Evolutionary conservation across 2,329 filamentous ascomycete species (phyloP).

Genomic region (Madurella mycetomatis): DNA sequence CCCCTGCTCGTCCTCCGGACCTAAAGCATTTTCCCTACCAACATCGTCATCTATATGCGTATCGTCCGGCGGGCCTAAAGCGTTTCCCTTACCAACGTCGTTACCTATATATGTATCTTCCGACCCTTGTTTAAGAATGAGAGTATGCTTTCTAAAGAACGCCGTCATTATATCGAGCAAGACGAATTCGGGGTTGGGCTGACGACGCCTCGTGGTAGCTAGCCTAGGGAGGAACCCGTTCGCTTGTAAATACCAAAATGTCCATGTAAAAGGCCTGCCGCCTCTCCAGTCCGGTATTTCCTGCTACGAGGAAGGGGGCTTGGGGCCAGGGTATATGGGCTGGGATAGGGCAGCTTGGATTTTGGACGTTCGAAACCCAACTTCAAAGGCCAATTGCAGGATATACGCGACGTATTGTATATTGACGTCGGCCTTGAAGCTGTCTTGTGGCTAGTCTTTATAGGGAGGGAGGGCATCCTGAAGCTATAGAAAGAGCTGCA

Average conservation of each 20-base stretch:
- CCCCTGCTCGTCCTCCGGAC: constrained; percentile 2
- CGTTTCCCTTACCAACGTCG: not conserved
- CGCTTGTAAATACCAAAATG: constrained; percentile 11
- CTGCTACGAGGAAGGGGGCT: constrained; percentile 4
- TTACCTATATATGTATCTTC: constrained; percentile 2
- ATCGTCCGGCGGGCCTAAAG: not conserved
- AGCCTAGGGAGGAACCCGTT: constrained; percentile 12
- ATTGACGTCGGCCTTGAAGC: constrained; percentile 10
- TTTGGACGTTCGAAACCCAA: constrained; percentile 11
- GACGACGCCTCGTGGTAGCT: constrained; percentile 3
- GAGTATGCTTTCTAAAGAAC: constrained; percentile 13
- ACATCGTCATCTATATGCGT: not conserved
- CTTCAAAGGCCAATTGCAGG: constrained; percentile 5
- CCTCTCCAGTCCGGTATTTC: constrained; percentile 14
- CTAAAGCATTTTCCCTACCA: too few species aligned
- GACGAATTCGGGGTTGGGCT: constrained; percentile 13
- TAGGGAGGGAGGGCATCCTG: constrained; percentile 6
- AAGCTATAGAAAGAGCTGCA: constrained; percentile 12
- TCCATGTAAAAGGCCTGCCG: constrained; percentile 14
- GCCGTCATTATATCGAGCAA: constrained; percentile 12
- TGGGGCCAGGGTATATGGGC: constrained; percentile 1
- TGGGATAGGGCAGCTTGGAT: constrained; percentile 6
- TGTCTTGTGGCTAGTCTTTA: constrained; percentile 12
- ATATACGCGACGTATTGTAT: constrained; percentile 9
- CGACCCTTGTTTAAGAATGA: constrained; percentile 5